Base-by-base conservation (phyloP, 805 yeast genomes). In the Ogataea trehaloabstinens region DNA sequence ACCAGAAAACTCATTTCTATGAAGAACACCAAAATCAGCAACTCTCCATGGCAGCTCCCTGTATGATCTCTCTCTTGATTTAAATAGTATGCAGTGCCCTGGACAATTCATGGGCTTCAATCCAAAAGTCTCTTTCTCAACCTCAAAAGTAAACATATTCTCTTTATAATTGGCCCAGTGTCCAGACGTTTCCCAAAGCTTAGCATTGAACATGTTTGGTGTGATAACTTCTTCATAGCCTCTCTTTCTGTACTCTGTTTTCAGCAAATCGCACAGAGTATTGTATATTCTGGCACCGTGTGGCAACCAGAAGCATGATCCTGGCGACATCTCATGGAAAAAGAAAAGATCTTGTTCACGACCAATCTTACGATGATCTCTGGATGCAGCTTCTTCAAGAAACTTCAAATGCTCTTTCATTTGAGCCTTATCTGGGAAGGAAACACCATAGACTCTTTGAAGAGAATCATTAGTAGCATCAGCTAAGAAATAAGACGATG, bases 191-290 rank as follows among this genome's bases (percentile, higher is more conserved):
- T 91, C 95, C 99, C 99, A 93, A 57, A 93, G 76, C 68, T 91
- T 91, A 45, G 97, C 71, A 72, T 90, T 91, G 78, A 78, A 93
- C 98, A 93, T 93, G 73, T 93, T 93, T 58, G 99, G 99, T 46
- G 99, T 90, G 63, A 93, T 91, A 51, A 93, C 99, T 72, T 93
- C 99, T 49, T 93, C 96, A 66, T 85, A 93, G 28, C 97, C 98
- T 67, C 99, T 84, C 68, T 78, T 80, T 60, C 84, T 81, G 70
- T 93, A 93, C 71, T 93, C 95, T 38, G 66, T 61, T 69, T 91
- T 80, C 68, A 93, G 62, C 66, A 88, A 67, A 22, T 85, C 89
- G 53, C 81, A 80, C 64, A 93, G 73, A 43, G 87, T 78, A 67
- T 87, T 87, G 76, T 93, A 93, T 61, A 93, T 93, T 71, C 98